phyloP scores from a whole-genome alignment of 495 filamentous ascomycete genomes.

The Massariosphaeria phaeospora region DNA sequence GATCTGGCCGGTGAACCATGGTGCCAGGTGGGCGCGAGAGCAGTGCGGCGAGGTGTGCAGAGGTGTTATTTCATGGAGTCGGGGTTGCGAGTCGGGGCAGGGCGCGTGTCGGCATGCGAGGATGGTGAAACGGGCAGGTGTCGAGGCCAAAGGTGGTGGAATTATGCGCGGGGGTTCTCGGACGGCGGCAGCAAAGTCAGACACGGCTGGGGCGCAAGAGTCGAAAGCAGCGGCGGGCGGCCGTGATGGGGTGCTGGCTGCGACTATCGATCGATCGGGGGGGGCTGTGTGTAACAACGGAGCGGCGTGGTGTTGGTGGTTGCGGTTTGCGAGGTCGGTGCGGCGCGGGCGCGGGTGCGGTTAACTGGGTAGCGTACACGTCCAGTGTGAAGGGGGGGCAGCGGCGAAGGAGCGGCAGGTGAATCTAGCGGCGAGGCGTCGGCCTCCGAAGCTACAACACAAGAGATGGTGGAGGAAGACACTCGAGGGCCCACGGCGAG shows the following conservation, averaged over 20 bases:
- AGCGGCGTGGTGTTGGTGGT: background rate
- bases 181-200: background rate
- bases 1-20: constrained; percentile 28
- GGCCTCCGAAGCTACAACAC: too few species aligned
- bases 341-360: background rate
- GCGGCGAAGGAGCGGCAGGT: background rate
- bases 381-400: background rate
- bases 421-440: too few species aligned
- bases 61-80: constrained; percentile 12
- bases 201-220: background rate
- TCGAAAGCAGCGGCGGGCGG: background rate
- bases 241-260: background rate
- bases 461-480: too few species aligned
- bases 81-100: constrained; percentile 4
- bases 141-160: constrained; percentile 13
- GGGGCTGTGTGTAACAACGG: background rate
- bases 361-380: too few species aligned
- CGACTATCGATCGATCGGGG: background rate
- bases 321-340: background rate
- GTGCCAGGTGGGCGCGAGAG: background rate
- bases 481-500: too few species aligned
- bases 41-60: background rate
- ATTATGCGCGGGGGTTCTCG: constrained; percentile 8
- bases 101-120: constrained; percentile 19
- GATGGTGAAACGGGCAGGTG: constrained; percentile 14